A percentile compares a stretch with the other conserved stretches of the same genome.
These are phyloP conservation scores for Candida qinlingensis DNA, from an alignment of 805 yeast genomes.

Conservation along the genomic window DNA sequence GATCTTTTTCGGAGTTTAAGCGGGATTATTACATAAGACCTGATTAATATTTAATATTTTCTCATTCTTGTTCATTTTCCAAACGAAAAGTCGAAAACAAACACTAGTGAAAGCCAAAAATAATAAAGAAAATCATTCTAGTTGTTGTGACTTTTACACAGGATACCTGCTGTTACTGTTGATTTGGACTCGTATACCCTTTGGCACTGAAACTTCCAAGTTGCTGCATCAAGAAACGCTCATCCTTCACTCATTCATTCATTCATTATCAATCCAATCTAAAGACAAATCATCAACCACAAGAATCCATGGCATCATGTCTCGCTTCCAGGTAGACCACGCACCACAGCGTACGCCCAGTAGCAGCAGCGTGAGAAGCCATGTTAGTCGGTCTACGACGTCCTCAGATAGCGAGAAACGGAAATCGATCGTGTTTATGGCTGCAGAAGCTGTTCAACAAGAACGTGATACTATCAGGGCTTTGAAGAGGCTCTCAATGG, in stretches of 20 bases:
- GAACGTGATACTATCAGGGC: conserved; percentile 72
- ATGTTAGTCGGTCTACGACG: not conserved
- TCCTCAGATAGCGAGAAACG: conserved; percentile 12
- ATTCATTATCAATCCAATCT: not conserved
- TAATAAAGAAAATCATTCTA: no score
- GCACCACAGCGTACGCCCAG: not conserved
- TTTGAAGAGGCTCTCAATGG: conserved; percentile 68
- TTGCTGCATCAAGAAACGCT: not conserved
- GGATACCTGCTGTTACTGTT: no score
- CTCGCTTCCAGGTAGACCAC: not conserved
- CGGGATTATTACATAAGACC: no score
- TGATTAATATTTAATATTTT: no score
- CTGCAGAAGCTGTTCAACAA: conserved; percentile 72
- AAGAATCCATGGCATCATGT: not conserved
- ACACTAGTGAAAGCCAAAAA: no score
- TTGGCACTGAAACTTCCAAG: no score
- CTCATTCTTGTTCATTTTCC: no score
- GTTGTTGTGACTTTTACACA: no score
- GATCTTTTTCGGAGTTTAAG: no score
- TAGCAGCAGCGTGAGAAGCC: not conserved
- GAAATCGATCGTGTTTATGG: conserved; percentile 45
- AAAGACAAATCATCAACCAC: not conserved
- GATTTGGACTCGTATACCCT: no score
- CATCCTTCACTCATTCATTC: not conserved
- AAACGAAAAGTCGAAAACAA: no score